Conservation (phyloP, 2,329 filamentous ascomycete species). For the Diplodia scrobiculata region DNA sequence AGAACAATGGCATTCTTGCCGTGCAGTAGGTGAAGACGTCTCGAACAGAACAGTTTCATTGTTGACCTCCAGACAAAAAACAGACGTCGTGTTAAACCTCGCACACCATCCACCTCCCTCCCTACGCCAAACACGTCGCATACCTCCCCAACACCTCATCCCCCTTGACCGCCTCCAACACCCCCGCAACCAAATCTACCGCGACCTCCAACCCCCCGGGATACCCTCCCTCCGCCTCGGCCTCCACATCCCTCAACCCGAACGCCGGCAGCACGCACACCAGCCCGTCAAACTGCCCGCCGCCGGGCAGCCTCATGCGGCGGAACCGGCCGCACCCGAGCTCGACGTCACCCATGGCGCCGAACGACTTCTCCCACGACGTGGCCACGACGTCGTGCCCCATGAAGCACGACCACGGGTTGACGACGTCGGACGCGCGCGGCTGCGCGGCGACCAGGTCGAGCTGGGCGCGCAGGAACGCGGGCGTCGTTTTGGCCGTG, state of each 20-base stretch:
- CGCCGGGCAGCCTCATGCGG: conserved; percentile 4
- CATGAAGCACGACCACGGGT: neutral
- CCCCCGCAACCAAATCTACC: neutral
- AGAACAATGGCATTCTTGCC: no score
- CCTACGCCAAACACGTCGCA: neutral
- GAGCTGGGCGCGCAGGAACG: conserved; percentile 6
- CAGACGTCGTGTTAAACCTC: no score
- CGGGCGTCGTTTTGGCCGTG: neutral
- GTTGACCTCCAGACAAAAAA: no score
- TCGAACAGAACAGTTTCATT: no score
- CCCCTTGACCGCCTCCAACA: neutral
- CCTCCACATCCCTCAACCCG: neutral
- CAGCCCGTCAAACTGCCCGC: conserved; percentile 3
- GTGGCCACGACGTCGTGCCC: neutral
- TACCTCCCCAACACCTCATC: conserved; percentile 7
- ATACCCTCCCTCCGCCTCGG: neutral
- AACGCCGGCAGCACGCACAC: conserved; percentile 5
- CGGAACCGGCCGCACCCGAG: neutral
- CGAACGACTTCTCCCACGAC: conserved; percentile 11
- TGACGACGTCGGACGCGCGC: neutral
- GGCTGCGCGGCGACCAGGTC: neutral
- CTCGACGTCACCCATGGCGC: neutral
- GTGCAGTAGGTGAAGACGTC: no score
- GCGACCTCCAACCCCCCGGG: conserved; percentile 3
- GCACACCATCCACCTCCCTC: neutral